These are phyloP conservation scores for Didymella lethalis DNA, from an alignment of 2,329 filamentous ascomycete species.

Conservation along the genomic window DNA sequence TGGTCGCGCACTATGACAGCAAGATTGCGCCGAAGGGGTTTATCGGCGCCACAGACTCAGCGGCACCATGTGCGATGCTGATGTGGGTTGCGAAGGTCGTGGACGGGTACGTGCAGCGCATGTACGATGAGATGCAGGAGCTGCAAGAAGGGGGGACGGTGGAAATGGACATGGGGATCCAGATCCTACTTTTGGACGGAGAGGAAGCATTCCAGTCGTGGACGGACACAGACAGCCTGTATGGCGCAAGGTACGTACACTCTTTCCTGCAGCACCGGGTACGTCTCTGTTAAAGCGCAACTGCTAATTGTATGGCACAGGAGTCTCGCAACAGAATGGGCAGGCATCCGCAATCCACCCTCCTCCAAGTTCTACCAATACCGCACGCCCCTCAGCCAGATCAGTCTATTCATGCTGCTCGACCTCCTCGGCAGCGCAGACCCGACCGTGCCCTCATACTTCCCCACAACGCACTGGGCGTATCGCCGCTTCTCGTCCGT, in stretches of 20 bases:
- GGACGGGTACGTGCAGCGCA: slow-evolving; percentile 78
- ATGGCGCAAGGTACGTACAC: slow-evolving; percentile 75
- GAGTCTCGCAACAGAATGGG: slow-evolving; percentile 84
- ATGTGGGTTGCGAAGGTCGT: slow-evolving; percentile 84
- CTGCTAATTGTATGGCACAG: slow-evolving; percentile 30
- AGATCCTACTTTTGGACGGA: slow-evolving; percentile 89
- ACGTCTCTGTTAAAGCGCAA: slow-evolving; percentile 2
- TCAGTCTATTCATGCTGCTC: slow-evolving; percentile 88
- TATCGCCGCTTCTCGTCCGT: slow-evolving; percentile 78
- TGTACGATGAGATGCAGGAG: slow-evolving; percentile 77
- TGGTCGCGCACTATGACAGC: slow-evolving; percentile 95
- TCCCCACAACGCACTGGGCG: slow-evolving; percentile 90
- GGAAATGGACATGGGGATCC: slow-evolving; percentile 81
- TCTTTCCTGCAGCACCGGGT: neutral
- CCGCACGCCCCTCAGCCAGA: slow-evolving; percentile 76
- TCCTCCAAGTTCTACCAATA: slow-evolving; percentile 70
- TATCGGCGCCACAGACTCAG: slow-evolving; percentile 92
- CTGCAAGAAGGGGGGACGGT: slow-evolving; percentile 61
- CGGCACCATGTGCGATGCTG: slow-evolving; percentile 92
- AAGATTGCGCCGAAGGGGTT: slow-evolving; percentile 83
- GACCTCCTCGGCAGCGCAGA: slow-evolving; percentile 79
- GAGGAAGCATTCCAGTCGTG: slow-evolving; percentile 90
- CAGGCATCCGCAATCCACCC: slow-evolving; percentile 70
- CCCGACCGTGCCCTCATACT: slow-evolving; percentile 83
- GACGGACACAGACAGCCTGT: slow-evolving; percentile 83